A percentile compares a stretch with the other conserved stretches of the same genome.
These are phyloP conservation scores for Platanthera guangdongensis DNA, from an alignment of 106 monocot species.

Conservation along the genomic window DNA sequence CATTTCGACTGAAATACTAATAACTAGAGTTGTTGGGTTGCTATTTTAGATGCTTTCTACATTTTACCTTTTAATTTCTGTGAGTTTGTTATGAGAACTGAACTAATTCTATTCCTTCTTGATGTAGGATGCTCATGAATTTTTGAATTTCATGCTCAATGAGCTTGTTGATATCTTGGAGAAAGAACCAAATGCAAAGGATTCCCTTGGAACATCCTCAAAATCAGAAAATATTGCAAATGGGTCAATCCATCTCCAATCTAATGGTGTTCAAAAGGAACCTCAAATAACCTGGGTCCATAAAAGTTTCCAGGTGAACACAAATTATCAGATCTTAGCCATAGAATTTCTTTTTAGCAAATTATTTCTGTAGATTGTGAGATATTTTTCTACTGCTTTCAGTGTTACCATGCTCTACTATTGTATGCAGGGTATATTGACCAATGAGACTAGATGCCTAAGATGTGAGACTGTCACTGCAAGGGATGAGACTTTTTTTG, in stretches of 20 bases:
- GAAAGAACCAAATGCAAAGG: constrained; percentile 31
- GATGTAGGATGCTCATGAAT: constrained; percentile 48
- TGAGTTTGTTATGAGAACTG: background rate
- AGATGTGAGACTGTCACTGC: constrained; percentile 58
- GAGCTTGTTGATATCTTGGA: constrained; percentile 48
- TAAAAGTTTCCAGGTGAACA: constrained; percentile 41
- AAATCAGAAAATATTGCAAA: constrained; percentile 28
- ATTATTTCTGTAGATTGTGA: constrained; percentile 2
- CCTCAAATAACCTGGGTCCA: constrained; percentile 40
- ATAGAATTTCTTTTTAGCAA: background rate
- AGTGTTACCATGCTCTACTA: background rate
- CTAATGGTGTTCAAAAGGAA: constrained; percentile 33
- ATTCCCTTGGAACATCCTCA: constrained; percentile 20
- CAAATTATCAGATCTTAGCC: background rate
- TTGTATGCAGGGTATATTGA: constrained; percentile 41
- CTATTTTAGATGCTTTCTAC: background rate
- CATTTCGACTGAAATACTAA: background rate
- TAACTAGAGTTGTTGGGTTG: background rate
- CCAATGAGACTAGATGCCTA: constrained; percentile 56
- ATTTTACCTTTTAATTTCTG: background rate
- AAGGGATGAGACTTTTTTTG: constrained; percentile 53
- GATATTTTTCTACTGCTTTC: background rate
- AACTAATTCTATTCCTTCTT: background rate
- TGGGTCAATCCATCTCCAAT: constrained; percentile 20
- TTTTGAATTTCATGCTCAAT: constrained; percentile 45